Conservation (phyloP, 108 stramenopile genomes). For the Skeletonema menzelii region DNA sequence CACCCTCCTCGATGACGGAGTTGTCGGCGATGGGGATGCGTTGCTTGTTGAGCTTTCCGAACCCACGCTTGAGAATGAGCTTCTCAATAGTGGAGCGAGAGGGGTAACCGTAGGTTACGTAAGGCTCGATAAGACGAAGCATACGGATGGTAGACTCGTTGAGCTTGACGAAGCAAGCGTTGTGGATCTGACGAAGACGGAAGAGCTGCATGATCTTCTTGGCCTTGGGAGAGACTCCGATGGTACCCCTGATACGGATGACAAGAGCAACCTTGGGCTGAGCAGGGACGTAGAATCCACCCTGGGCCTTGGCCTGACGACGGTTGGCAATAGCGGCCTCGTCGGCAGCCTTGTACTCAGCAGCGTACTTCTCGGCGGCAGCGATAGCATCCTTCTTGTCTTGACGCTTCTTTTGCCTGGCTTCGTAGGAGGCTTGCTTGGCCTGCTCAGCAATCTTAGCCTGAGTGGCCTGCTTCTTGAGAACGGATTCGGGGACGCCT, state of each 20-base stretch:
- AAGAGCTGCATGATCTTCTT: slow-evolving; percentile 99
- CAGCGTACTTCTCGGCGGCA: slow-evolving; percentile 92
- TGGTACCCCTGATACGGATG: slow-evolving; percentile 99
- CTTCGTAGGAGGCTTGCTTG: slow-evolving; percentile 72
- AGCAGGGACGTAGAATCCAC: slow-evolving; percentile 96
- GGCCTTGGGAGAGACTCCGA: slow-evolving; percentile 99
- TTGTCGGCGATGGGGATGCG: slow-evolving; percentile 97
- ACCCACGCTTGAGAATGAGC: slow-evolving; percentile 99
- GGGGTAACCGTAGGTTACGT: slow-evolving; percentile 99
- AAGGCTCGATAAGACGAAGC: slow-evolving; percentile 99
- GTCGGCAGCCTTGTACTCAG: slow-evolving; percentile 90
- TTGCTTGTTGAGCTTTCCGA: slow-evolving; percentile 98
- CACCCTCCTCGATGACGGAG: slow-evolving; percentile 89
- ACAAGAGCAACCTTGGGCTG: slow-evolving; percentile 97
- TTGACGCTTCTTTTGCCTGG: slow-evolving; percentile 75
- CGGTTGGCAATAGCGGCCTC: slow-evolving; percentile 91
- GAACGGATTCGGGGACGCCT: slow-evolving; percentile 92
- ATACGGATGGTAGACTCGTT: slow-evolving; percentile 99
- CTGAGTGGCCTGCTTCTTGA: slow-evolving; percentile 97
- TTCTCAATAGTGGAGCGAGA: slow-evolving; percentile 93
- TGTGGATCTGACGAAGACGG: slow-evolving; percentile 99
- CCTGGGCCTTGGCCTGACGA: slow-evolving; percentile 94
- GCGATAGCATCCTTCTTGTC: slow-evolving; percentile 83
- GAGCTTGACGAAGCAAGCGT: slow-evolving; percentile 97
- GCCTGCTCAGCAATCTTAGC: slow-evolving; percentile 82